These are phyloP conservation scores for Neurospora sp. DNA, from an alignment of 495 filamentous ascomycete genomes.

Conservation along the genomic window DNA sequence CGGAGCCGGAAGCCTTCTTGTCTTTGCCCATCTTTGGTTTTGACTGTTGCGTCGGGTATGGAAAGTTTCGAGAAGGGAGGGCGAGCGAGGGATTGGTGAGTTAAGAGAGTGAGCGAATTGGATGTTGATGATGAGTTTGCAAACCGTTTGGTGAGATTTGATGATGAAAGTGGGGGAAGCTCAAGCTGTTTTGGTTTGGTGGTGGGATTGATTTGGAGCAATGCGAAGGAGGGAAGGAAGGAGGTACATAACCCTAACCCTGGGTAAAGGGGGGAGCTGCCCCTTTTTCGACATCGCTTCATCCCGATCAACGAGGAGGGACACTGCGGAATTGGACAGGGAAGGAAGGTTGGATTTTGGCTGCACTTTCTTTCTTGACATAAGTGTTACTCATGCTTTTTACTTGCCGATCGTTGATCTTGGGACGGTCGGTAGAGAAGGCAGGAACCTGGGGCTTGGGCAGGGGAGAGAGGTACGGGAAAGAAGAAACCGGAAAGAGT, in stretches of 20 bases:
- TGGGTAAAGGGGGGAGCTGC: background rate
- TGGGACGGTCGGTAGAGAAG: background rate
- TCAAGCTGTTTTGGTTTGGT: too few relatives aligned
- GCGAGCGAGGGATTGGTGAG: background rate
- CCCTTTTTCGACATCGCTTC: background rate
- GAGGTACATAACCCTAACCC: background rate
- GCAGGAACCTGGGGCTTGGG: background rate
- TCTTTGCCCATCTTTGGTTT: slow-evolving; percentile 13
- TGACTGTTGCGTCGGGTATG: too few relatives aligned
- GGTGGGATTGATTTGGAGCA: too few relatives aligned
- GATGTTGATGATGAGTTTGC: background rate
- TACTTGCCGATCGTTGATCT: background rate
- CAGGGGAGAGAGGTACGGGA: background rate
- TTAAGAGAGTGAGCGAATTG: background rate
- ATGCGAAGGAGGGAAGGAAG: too few relatives aligned
- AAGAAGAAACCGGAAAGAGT: background rate
- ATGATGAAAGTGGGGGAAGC: background rate
- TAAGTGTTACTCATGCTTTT: background rate
- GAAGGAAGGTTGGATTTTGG: background rate
- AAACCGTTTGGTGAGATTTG: background rate
- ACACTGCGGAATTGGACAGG: background rate
- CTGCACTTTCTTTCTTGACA: background rate
- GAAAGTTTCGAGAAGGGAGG: too few relatives aligned
- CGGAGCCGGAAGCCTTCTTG: slow-evolving; percentile 35
- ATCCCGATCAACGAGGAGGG: background rate